Conservation (phyloP, 2,329 filamentous ascomycete genomes). For the Aspergillus alliaceus region DNA sequence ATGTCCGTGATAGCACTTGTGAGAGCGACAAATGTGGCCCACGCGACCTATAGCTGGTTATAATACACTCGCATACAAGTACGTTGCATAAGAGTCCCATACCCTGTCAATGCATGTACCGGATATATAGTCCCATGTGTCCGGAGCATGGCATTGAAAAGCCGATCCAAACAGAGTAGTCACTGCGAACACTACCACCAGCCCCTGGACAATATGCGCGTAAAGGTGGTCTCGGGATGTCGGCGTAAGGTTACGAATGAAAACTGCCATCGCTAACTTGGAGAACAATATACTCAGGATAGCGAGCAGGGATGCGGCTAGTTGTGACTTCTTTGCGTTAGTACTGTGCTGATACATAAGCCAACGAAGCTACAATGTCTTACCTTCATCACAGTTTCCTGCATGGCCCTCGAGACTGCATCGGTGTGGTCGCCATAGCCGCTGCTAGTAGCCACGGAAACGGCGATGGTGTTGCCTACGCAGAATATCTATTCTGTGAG, state of each 20-base stretch:
- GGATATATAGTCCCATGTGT: slow-evolving; percentile 20
- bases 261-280: slow-evolving; percentile 21
- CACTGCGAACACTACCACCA: slow-evolving; percentile 12
- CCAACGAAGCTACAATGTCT: background rate
- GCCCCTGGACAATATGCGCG: slow-evolving; percentile 11
- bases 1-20: slow-evolving; percentile 22
- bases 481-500: slow-evolving; percentile 9
- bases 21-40: slow-evolving; percentile 16
- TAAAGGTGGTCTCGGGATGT: slow-evolving; percentile 15
- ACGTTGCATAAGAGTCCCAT: background rate
- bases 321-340: slow-evolving; percentile 15
- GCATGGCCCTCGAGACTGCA: slow-evolving; percentile 9
- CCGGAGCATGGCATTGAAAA: slow-evolving; percentile 19
- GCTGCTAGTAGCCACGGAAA: slow-evolving; percentile 19
- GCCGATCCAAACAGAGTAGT: slow-evolving; percentile 17
- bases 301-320: slow-evolving; percentile 18
- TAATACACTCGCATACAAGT: background rate
- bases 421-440: slow-evolving; percentile 23
- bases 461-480: slow-evolving; percentile 15
- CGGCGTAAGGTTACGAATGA: slow-evolving; percentile 21
- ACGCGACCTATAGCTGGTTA: slow-evolving; percentile 7
- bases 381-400: slow-evolving; percentile 23
- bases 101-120: slow-evolving; percentile 19
- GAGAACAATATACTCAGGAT: slow-evolving; percentile 20
- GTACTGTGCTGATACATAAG: background rate